Percentiles rank a stretch among this genome's conserved stretches.
Conservation (phyloP, 139 green algal genomes). For the Chlamydomonas eustigma region DNA sequence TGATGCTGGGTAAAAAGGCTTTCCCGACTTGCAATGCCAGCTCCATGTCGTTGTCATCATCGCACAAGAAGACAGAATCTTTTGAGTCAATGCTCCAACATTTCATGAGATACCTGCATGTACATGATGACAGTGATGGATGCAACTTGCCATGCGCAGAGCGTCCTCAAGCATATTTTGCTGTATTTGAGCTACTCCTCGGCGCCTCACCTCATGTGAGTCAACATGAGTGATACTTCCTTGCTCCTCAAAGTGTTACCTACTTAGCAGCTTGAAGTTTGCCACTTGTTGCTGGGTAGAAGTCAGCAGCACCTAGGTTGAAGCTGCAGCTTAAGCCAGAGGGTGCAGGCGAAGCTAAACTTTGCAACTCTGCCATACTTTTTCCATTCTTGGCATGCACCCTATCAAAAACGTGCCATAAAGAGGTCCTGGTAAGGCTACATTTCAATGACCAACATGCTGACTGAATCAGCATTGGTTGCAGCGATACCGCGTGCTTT, state of each 20-base stretch:
- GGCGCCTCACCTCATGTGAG: too few relatives aligned
- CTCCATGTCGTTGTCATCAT: constrained; percentile 77
- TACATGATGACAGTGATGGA: too few relatives aligned
- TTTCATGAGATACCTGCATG: constrained; percentile 57
- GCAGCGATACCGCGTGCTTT: too few relatives aligned
- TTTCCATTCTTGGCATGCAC: constrained; percentile 32
- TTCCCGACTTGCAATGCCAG: constrained; percentile 52
- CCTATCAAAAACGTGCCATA: constrained; percentile 13
- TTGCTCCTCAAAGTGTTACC: not conserved
- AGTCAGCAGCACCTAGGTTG: constrained; percentile 67
- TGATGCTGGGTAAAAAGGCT: constrained; percentile 60
- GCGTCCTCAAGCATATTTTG: too few relatives aligned
- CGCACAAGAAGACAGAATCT: constrained; percentile 57
- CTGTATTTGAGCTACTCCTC: too few relatives aligned
- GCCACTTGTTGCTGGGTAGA: constrained; percentile 65
- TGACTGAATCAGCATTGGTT: constrained; percentile 5
- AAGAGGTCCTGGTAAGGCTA: too few relatives aligned
- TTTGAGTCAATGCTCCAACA: constrained; percentile 23
- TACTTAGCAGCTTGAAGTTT: constrained; percentile 40
- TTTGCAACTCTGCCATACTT: constrained; percentile 26
- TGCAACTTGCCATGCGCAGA: too few relatives aligned
- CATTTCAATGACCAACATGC: too few relatives aligned
- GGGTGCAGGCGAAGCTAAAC: constrained; percentile 13
- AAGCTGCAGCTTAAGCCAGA: constrained; percentile 36
- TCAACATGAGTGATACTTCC: constrained; percentile 3